Evolutionary conservation across 1,284 basidiomycete genomes (phyloP).

Genomic region (Heterobasidion occidentale): DNA sequence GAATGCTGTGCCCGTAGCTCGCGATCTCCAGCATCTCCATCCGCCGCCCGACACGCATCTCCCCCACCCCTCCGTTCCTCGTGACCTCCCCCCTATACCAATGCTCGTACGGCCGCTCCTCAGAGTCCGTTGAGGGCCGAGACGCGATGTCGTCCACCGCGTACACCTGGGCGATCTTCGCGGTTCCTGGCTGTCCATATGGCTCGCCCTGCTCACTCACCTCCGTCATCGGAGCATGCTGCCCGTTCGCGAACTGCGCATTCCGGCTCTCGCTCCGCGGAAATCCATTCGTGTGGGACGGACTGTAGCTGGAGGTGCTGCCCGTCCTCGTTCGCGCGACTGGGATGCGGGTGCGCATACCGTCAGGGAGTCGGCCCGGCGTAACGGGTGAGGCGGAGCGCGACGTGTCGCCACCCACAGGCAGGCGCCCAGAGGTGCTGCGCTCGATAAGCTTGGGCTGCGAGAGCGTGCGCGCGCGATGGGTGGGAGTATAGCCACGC

Average conservation of each 20-base stretch:
- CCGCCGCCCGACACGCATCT: slow-evolving; percentile 58
- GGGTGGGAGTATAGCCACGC: background rate
- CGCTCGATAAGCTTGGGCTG: slow-evolving; percentile 40
- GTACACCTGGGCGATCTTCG: slow-evolving; percentile 1
- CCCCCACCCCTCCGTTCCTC: slow-evolving; percentile 73
- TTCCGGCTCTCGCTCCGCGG: slow-evolving; percentile 9
- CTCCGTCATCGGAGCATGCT: slow-evolving; percentile 5
- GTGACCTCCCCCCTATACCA: slow-evolving; percentile 78
- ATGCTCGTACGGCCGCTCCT: slow-evolving; percentile 72
- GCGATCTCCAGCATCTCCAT: slow-evolving; percentile 79
- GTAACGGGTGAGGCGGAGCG: slow-evolving; percentile 26
- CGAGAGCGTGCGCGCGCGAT: slow-evolving; percentile 31
- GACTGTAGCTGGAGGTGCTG: slow-evolving; percentile 33
- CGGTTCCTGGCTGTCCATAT: slow-evolving; percentile 5
- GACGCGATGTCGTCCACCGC: slow-evolving; percentile 13
- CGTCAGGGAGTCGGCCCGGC: slow-evolving; percentile 21
- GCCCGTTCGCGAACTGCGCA: slow-evolving; percentile 1
- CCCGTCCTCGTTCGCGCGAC: slow-evolving; percentile 32
- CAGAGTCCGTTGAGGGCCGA: slow-evolving; percentile 62
- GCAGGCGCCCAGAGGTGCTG: slow-evolving; percentile 11
- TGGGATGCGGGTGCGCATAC: slow-evolving; percentile 42
- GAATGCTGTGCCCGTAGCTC: slow-evolving; percentile 55
- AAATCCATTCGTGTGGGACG: slow-evolving; percentile 14
- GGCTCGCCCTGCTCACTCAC: slow-evolving; percentile 10
- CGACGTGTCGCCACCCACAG: slow-evolving; percentile 5